Evolutionary conservation across 176 grass and related monocot species (phyloP).

Genomic region (Paspalum notatum): DNA sequence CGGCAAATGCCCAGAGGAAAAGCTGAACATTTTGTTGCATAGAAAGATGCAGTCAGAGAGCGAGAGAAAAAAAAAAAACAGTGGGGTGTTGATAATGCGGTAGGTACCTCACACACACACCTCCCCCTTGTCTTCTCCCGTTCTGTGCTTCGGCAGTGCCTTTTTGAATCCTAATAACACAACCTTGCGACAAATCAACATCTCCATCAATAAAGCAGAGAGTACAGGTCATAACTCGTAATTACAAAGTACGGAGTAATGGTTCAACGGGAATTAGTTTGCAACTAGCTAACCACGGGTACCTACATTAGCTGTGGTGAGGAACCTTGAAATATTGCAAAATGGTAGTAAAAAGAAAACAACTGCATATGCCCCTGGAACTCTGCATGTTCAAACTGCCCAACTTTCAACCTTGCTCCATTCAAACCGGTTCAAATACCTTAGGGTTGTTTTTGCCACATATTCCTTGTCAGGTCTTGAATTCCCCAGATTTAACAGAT

Average conservation of each 20-base stretch:
- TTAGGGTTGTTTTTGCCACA: not conserved
- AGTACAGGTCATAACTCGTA: not conserved
- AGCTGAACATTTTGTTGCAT: not conserved
- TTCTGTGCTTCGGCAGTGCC: not conserved
- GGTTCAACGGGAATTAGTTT: not conserved
- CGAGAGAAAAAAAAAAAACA: no score
- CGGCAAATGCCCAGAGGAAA: not conserved
- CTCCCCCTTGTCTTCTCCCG: not conserved
- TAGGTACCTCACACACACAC: no score
- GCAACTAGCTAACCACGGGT: not conserved
- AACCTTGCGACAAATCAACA: not conserved
- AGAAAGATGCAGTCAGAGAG: not conserved
- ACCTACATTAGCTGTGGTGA: not conserved
- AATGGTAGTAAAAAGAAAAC: not conserved
- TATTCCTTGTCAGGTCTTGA: not conserved
- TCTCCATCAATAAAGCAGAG: not conserved
- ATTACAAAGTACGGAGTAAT: not conserved
- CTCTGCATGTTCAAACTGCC: not conserved
- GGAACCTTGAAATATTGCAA: not conserved
- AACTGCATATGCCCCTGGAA: not conserved
- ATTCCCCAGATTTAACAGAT: not conserved
- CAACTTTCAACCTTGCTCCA: not conserved
- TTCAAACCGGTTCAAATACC: not conserved
- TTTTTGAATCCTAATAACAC: not conserved
- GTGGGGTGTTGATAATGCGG: not conserved